Evolutionary conservation across 2,329 filamentous ascomycete species (phyloP), one percentile per base, ranked within the genome.

Genomic region (Curvularia hawaiiensis): DNA sequence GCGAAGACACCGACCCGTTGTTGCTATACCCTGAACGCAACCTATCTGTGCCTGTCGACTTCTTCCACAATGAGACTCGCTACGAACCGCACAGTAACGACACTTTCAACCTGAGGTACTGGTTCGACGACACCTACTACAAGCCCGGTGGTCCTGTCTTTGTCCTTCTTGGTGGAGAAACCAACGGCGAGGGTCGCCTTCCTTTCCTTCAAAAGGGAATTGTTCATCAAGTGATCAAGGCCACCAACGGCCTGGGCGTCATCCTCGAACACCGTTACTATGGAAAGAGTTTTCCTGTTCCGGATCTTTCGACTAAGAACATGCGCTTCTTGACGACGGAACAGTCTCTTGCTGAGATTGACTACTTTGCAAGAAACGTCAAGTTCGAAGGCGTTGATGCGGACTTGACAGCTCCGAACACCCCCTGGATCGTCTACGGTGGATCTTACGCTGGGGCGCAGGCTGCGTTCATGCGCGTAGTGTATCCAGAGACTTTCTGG

Each of bases 221-320:
- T 51, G 80, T 91, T 0, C 82, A 87, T 35, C 83, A 91, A 62
- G 80, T 96, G 18, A 84, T 88, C 3, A 79, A 88, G 65, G 89
- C 88, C 0, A 75, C 72, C 2, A 79, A 87, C 55, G 92, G 92
- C 1, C 78, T 96, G 26, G 91, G 88, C 3, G 89, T 96, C 2
- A 84, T 96, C 46, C 83, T 96, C 3, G 92, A 96, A 78, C 92
- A 96, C 70, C 86, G 92, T 30, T 96, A 96, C 80, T 96, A 96
- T 70, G 92, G 92, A 54, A 82, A 82, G 12, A 93, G 90, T 71
- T 87, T 88, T 53, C 91, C 91, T 0, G 84, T 85, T 0, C 73
- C 81, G 1, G 83, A 93, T 67, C 80, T 94, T 20, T 83, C 83
- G 0, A 88, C 86, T 0, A 79, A 90, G 70, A 93, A 85, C 65